Evolutionary conservation across 768 basidiomycete species (phyloP), one percentile per base, ranked within the genome.

Genomic region (Tubosaeta sp.): DNA sequence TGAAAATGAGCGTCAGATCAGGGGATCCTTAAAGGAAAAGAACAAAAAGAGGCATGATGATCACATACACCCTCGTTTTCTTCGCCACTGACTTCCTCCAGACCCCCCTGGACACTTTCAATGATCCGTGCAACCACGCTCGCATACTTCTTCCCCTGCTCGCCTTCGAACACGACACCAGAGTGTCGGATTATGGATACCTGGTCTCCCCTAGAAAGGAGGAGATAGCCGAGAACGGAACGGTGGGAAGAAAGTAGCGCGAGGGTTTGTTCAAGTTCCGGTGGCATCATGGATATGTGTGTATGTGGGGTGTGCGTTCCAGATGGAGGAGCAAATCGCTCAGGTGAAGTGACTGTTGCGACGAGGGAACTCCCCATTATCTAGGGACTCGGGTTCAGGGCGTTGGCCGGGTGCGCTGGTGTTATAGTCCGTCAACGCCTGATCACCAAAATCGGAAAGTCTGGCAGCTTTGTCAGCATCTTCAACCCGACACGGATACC

Each of bases 181-280:
- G 88, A 85, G 60, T 90, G 85, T 31, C 89, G 79, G 60, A 97
- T 86, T 57, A 97, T 91, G 59, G 84, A 83, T 17, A 82, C 79
- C 6, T 84, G 85, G 43, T 79, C 79, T 1, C 83, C 80, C 5
- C 91, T 78, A 4, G 90, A 86, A 31, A 95, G 75, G 1, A 95
- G 79, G 62, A 95, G 79, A 66, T 94, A 94, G 2, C 93, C 92
- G 6, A 91, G 80, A 4, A 95, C 91, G 17, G 89, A 86, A 16
- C 89, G 80, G 63, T 95, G 88, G 5, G 88, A 79, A 1, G 90
- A 85, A 48, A 95, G 76, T 56, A 86, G 71, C 1, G 84, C 68
- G 12, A 95, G 77, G 0, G 86, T 93, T 57, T 85, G 81, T 66
- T 93, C 91, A 45, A 94, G 81, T 62, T 92, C 91, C n/a, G 88